Base-by-base conservation (phyloP, 2,329 filamentous ascomycete species). In the Xylaria sp. region DNA sequence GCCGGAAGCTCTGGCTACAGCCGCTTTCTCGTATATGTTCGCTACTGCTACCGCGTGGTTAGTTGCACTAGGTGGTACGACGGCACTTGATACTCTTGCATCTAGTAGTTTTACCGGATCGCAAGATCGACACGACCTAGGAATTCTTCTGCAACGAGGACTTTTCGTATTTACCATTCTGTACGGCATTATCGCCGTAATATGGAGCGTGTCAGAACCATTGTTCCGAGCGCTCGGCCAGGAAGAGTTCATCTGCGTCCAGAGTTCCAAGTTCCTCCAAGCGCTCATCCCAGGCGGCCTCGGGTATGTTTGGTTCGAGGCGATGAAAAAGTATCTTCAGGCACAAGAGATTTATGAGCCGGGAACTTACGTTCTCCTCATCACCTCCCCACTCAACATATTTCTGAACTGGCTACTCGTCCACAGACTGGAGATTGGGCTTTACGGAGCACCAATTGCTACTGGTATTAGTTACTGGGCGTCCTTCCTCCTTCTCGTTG, bases 21-120 rank as follows among this genome's bases (percentile, higher is more conserved):
- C 92, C 0, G 93, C 93, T 0, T 97, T 97, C 74, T 92, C 91
- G 1, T 95, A 96, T 82, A 97, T 97, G 93, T 97, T 97, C 73
- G 93, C 93, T 61, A 94, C 95, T 91, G 89, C 91, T 25, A 93
- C 92, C 0, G 93, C 90, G 0, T 96, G 93, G 93, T 85, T 97
- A 42, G 92, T 97, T 66, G 93, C 90, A 0, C 85, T 97, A 3
- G 93, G 93, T 31, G 93, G 93, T 7, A 94, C 92, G 0, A 97
- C 92, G 0, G 93, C 93, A 0, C 85, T 97, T 49, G 93, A 97
- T 77, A 97, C 93, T 0, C 82, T 97, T 27, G 93, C 92, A 1
- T 94, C 92, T 0, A 92, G 90, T 53, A 90, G 90, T 50, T 97
- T 93, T 77, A 97, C 93, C 0, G 91, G 91, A 0, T 92, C 92